Base-by-base conservation (phyloP, 2,329 filamentous ascomycete genomes). In the Hypoxylon sp. region DNA sequence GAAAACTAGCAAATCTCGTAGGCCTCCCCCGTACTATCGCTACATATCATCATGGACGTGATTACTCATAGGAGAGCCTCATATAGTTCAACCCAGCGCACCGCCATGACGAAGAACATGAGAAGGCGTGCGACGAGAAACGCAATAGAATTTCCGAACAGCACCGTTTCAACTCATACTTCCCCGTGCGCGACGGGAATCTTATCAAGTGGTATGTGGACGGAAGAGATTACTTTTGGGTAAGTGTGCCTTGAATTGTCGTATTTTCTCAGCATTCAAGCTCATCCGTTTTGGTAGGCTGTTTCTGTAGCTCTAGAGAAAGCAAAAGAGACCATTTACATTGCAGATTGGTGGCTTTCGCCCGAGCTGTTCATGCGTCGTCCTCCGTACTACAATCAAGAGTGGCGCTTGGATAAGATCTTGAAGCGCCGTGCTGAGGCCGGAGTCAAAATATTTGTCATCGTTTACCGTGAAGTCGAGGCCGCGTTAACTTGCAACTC, bases 151-250 rank as follows among this genome's bases (percentile, higher is more conserved):
- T 96, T 54, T 86, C 87, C 72, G 88, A 95, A 64, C 86, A 88
- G 13, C 90, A 98, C 77, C 90, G 95, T 46, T 98, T 94, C 82
- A 79, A 92, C n/a, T 97, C 93, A 3, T 99, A 92, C 81, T 97
- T 97, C 39, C 95, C 95, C 0, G 91, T 95, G 78, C 89, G 91
- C 47, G 90, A 95, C 10, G 92, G 91, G 29, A 98, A 98, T 79
- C 85, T 92, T 64, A 86, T 96, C 78, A 98, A 98, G 83, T 99
- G 95, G 94, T 98, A 98, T 80, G 93, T 98, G 10, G 96, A 98
- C 78, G 96, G 94, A 2, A 87, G 94, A 68, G 92, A 98, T 81
- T 99, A 99, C 80, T 97, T 96, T 79, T 97, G 94, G 91, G 89
- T 82, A 71, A 71, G 79, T 48, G 4, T 55, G 1, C n/a, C 7